Evolutionary conservation across 116 monocot species (phyloP), one percentile per base, ranked within the genome.

Genomic region (Papilionanthe hybrid): DNA sequence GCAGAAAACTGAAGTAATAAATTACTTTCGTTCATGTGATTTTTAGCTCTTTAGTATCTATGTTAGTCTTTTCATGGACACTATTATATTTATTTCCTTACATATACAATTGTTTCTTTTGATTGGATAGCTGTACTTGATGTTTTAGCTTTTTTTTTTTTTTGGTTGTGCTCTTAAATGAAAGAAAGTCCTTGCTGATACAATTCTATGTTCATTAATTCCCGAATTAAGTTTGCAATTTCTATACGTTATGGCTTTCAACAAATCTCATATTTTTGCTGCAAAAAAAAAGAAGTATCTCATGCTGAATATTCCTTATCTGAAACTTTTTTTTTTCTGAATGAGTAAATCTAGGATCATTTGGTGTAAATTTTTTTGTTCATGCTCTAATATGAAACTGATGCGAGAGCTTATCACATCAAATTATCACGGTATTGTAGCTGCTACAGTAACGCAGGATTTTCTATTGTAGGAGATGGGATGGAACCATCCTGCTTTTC

Each of bases 1-100:
- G 57, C 82, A 81, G 44, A 85, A 78, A 78, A 78, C 49, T 72
- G 89, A 99, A 79, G 97, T 94, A 89, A 80, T 85, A 75, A 67
- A 41, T 32, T 56, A 66, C 42, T 60, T 72, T 25, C 28, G 76
- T 72, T 68, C 9, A 44, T 23, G 12, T 13, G 58, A 42, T 44
- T 73, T 43, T 68, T 30, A 68, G 12, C 5, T 29, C 9, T 69
- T 69, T 69, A 69, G 37, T 69, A 12, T 69, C 37, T 17, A 32
- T 15, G 37, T 69, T 69, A 37, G 6, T 15, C 37, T 69, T 69
- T 32, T 13, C 27, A 1, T 12, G 19, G 10, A 17, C 37, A 17
- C 37, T 69, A 37, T 13, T 37, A 32, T 69, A 37, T 69, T 17
- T 22, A 5, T 69, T 30, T 69, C 69, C 15, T 69, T 69, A 69